These are phyloP conservation scores for Aspergillus oerlinghausenensis DNA, from an alignment of 2,329 filamentous ascomycete species.

Conservation along the genomic window DNA sequence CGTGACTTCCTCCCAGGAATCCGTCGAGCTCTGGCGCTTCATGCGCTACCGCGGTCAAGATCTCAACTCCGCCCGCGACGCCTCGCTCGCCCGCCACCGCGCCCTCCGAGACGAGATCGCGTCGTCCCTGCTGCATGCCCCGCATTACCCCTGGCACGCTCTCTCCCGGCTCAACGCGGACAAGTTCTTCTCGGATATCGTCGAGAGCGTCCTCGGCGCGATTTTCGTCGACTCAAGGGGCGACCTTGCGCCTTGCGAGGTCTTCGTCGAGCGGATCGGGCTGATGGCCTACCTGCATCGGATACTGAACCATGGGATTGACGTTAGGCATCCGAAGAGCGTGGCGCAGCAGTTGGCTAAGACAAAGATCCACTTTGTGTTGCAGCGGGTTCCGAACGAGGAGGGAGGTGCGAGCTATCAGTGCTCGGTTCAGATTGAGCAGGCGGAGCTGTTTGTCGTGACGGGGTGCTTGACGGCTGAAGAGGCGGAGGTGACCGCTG, in stretches of 20 bases:
- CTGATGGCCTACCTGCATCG: slow-evolving; percentile 60
- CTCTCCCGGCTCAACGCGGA: slow-evolving; percentile 61
- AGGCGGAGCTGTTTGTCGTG: slow-evolving; percentile 14
- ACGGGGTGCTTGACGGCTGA: slow-evolving; percentile 23
- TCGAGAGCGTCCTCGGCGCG: slow-evolving; percentile 77
- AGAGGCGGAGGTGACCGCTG: slow-evolving; percentile 27
- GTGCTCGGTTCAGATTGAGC: slow-evolving; percentile 14
- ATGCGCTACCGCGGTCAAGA: slow-evolving; percentile 46
- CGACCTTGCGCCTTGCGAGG: slow-evolving; percentile 54
- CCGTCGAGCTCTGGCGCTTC: slow-evolving; percentile 61
- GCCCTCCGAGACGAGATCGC: slow-evolving; percentile 49
- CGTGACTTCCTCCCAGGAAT: slow-evolving; percentile 15
- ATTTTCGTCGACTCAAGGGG: slow-evolving; percentile 74
- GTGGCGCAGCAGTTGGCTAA: slow-evolving; percentile 57
- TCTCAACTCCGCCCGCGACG: slow-evolving; percentile 13
- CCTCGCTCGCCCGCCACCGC: slow-evolving; percentile 39
- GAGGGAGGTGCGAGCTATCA: slow-evolving; percentile 16
- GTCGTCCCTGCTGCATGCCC: slow-evolving; percentile 46
- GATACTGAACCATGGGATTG: slow-evolving; percentile 54
- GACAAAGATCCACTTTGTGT: slow-evolving; percentile 14
- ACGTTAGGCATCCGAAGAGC: slow-evolving; percentile 61
- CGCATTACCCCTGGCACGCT: slow-evolving; percentile 69
- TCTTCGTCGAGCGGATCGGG: slow-evolving; percentile 60
- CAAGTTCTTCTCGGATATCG: slow-evolving; percentile 79
- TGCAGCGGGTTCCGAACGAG: slow-evolving; percentile 9